Base-by-base conservation (phyloP, 2,329 filamentous ascomycete genomes). In the Fusarium foetens region DNA sequence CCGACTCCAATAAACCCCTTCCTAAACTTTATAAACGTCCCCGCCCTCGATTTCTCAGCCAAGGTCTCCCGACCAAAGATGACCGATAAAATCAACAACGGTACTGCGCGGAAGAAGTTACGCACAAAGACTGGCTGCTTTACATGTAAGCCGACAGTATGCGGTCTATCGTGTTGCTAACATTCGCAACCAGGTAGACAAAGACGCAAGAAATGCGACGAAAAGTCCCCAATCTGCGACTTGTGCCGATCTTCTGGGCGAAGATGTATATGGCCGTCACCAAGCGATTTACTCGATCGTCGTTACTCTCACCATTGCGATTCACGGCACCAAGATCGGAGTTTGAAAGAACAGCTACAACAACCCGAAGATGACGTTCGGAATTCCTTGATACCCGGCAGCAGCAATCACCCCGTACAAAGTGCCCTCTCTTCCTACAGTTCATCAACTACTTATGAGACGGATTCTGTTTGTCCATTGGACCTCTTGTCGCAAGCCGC, bases 111-210 rank as follows among this genome's bases (percentile, higher is more conserved):
- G 43, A 43, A 38, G 11, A 66, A 53, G 31, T 21, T 74, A 5
- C 71, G 71, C 21, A 70, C 68, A 31, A 74, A 74, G 29, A 74
- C 71, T 17, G 71, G 71, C 5, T 74, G 71, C 19, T 59, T 74
- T 6, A 73, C 68, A 14, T 74, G 71, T 73, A 60, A 51, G 16
- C 21, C 3, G 7, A 33, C 4, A 11, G 8, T 9, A 17, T 13
- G 1, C 5, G 12, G 6, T n/a, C 12, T 3, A 10, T 16, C 16
- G 8, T 21, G 4, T 5, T 12, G 7, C 48, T 66, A 12, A 43
- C 35, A 9, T 3, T 9, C 3, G 12, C 17, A 2, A 21, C 6
- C 27, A 73, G 71, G 71, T 17, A 57, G 70, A n/a, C 61, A 70
- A 31, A 57, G 71, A 27, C 68, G 71, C 1, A 74, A 73, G 57